phyloP scores from a whole-genome alignment of 2,329 filamentous ascomycete species.

The Aspergillus vadensis region DNA sequence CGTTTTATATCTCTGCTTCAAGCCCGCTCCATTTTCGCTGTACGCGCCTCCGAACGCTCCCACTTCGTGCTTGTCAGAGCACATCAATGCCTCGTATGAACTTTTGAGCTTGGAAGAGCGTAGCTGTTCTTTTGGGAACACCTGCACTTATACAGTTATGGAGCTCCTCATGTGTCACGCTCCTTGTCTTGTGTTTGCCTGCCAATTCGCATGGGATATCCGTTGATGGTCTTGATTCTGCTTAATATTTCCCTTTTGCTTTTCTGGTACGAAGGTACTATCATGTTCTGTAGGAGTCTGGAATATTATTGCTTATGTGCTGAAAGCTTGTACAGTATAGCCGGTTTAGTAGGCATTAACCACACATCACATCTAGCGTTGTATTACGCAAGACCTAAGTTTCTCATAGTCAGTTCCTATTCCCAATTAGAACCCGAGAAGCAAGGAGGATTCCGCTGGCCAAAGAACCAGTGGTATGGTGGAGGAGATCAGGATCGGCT shows the following conservation, averaged over 20 bases:
- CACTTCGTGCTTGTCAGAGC: background rate
- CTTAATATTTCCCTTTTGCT: constrained; percentile 16
- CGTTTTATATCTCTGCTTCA: constrained; percentile 22
- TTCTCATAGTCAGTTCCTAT: no score
- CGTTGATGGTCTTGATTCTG: constrained; percentile 16
- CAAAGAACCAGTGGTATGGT: no score
- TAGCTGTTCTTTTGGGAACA: constrained; percentile 8
- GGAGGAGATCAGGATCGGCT: no score
- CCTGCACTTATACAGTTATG: constrained; percentile 20
- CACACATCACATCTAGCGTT: background rate
- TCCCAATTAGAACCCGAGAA: no score
- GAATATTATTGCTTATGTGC: constrained; percentile 19
- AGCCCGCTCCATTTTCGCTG: constrained; percentile 13
- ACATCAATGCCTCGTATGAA: background rate
- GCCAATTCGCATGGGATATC: constrained; percentile 21
- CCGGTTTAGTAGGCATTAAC: background rate
- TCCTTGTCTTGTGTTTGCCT: constrained; percentile 14
- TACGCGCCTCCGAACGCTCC: constrained; percentile 5
- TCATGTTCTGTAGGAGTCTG: constrained; percentile 30
- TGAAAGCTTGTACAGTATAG: background rate
- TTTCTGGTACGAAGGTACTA: constrained; percentile 13
- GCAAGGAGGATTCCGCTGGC: no score
- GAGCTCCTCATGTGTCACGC: constrained; percentile 19
- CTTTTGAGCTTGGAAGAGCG: constrained; percentile 14
- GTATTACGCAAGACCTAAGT: no score